Evolutionary conservation across 2,329 filamentous ascomycete species (phyloP).

Genomic region (Botrytis galanthina): DNA sequence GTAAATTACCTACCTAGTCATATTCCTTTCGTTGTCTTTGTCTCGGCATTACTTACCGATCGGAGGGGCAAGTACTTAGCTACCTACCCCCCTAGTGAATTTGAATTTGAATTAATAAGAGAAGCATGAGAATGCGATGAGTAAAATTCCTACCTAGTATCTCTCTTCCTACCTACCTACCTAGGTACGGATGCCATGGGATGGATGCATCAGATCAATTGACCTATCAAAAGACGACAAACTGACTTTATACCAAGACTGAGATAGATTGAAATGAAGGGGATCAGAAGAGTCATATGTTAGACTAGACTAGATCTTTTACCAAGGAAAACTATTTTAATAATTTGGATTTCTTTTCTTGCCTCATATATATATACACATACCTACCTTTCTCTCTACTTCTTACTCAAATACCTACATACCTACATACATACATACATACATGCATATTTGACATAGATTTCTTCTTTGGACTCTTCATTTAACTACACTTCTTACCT

Average conservation of each 20-base stretch:
- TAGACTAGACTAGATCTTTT: background rate
- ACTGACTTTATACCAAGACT: background rate
- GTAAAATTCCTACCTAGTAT: background rate
- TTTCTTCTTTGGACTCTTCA: background rate
- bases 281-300: background rate
- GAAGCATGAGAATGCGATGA: background rate
- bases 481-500: background rate
- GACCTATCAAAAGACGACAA: background rate
- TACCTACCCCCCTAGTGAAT: no score
- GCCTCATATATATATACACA: no score
- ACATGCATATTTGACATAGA: background rate
- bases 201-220: background rate
- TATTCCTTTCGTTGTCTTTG: background rate
- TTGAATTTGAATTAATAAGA: background rate
- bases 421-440: background rate
- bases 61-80: background rate
- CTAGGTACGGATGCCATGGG: background rate
- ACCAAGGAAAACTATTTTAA: background rate
- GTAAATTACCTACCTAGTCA: no score
- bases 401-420: background rate
- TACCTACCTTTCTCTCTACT: background rate
- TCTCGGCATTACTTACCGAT: background rate
- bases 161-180: background rate
- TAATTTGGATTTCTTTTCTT: background rate
- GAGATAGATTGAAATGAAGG: background rate